Conservation (phyloP, 208 protist species). For the Trypanosoma scelopori region DNA sequence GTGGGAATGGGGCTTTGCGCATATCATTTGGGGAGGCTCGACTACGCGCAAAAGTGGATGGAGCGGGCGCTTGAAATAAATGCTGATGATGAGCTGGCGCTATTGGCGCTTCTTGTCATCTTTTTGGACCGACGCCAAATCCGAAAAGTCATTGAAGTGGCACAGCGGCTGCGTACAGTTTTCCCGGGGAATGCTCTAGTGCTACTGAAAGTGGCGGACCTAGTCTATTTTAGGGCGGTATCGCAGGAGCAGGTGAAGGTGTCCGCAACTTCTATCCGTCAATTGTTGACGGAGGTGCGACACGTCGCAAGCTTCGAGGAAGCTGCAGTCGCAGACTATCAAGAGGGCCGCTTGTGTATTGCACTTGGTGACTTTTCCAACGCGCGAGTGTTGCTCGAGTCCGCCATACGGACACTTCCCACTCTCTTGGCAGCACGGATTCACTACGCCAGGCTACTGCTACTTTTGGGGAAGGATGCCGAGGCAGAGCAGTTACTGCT, state of each 20-base stretch:
- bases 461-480: constrained; percentile 42
- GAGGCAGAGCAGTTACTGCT: constrained; percentile 56
- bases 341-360: constrained; percentile 70
- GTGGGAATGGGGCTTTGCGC: constrained; percentile 86
- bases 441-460: constrained; percentile 70
- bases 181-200: constrained; percentile 77
- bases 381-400: constrained; percentile 58
- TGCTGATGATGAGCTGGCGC: constrained; percentile 72
- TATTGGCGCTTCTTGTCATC: constrained; percentile 69
- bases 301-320: constrained; percentile 47
- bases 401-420: constrained; percentile 57
- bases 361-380: constrained; percentile 52
- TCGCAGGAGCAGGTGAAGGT: constrained; percentile 38
- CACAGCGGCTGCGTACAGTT: constrained; percentile 44
- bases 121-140: constrained; percentile 72
- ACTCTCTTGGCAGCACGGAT: constrained; percentile 67
- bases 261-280: constrained; percentile 34
- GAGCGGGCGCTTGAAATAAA: constrained; percentile 64
- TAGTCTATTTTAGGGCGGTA: constrained; percentile 80
- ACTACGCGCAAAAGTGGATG: constrained; percentile 59
- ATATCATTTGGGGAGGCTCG: constrained; percentile 49
- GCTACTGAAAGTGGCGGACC: constrained; percentile 69
- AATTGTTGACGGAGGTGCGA: constrained; percentile 61
- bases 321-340: constrained; percentile 70
- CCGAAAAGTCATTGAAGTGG: constrained; percentile 48